Evolutionary conservation across 768 basidiomycete genomes (phyloP).

Genomic region (Suillus hirtellus): DNA sequence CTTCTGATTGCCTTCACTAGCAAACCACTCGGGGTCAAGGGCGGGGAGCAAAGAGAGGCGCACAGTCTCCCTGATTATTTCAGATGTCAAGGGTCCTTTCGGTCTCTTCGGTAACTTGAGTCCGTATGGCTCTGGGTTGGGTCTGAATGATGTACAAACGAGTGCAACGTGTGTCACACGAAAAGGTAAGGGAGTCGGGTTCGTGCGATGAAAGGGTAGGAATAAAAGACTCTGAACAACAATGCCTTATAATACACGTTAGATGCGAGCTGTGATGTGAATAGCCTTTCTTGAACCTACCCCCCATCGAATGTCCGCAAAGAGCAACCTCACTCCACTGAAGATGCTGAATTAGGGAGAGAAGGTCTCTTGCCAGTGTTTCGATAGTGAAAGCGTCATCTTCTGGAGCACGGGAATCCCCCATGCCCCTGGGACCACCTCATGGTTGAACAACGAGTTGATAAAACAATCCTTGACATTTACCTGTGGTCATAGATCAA

Average conservation of each 20-base stretch:
- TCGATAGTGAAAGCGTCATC: slow-evolving; percentile 46
- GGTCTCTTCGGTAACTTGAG: slow-evolving; percentile 24
- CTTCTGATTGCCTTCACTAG: slow-evolving; percentile 28
- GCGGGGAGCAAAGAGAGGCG: slow-evolving; percentile 29
- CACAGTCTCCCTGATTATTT: slow-evolving; percentile 34
- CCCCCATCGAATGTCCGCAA: slow-evolving; percentile 56
- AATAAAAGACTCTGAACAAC: slow-evolving; percentile 46
- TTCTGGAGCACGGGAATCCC: slow-evolving; percentile 38
- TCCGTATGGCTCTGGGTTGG: slow-evolving; percentile 29
- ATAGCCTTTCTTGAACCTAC: slow-evolving; percentile 26
- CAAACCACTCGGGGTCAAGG: slow-evolving; percentile 39
- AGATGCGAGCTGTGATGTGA: neutral
- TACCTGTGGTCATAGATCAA: slow-evolving; percentile 45
- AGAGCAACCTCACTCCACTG: slow-evolving; percentile 44
- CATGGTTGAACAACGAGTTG: neutral
- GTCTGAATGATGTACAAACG: slow-evolving; percentile 31
- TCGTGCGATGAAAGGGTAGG: slow-evolving; percentile 38
- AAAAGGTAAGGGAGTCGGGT: slow-evolving; percentile 40
- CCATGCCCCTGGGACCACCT: slow-evolving; percentile 40
- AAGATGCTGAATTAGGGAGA: slow-evolving; percentile 38
- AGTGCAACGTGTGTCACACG: slow-evolving; percentile 43
- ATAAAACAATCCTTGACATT: neutral
- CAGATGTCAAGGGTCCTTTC: slow-evolving; percentile 23
- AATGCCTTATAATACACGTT: slow-evolving; percentile 32
- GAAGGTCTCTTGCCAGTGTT: slow-evolving; percentile 45